phyloP scores from a whole-genome alignment of 73 alveolate species.

The Uronychia setigera region DNA sequence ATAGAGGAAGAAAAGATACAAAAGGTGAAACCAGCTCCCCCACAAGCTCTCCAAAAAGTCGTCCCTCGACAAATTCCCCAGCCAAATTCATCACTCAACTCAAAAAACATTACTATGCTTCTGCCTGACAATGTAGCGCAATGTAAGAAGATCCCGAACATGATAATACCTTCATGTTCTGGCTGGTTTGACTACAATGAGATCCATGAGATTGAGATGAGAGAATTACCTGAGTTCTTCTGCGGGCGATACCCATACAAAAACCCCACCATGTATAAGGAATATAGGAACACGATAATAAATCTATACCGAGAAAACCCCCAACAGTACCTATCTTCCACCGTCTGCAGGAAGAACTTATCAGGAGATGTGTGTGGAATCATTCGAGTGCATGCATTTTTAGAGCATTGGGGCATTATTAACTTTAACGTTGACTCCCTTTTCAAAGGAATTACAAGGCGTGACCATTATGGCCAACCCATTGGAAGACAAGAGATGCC shows the following conservation, averaged over 20 bases:
- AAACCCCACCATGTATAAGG: slow-evolving; percentile 94
- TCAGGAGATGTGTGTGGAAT: slow-evolving; percentile 98
- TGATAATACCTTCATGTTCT: slow-evolving; percentile 81
- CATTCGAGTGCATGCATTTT: slow-evolving; percentile 93
- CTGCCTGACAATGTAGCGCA: not conserved
- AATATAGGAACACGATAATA: slow-evolving; percentile 95
- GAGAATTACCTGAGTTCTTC: slow-evolving; percentile 95
- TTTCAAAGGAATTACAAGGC: slow-evolving; percentile 70
- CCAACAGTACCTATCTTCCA: slow-evolving; percentile 86
- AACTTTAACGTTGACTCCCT: slow-evolving; percentile 97
- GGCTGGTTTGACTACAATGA: slow-evolving; percentile 93
- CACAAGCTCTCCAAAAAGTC: too few species aligned
- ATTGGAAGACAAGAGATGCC: not conserved
- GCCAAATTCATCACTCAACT: not conserved
- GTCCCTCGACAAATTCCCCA: not conserved
- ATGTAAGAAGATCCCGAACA: not conserved
- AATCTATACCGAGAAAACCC: slow-evolving; percentile 93
- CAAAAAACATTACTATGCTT: not conserved
- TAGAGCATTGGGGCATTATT: slow-evolving; percentile 97
- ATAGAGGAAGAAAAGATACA: not conserved
- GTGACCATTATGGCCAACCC: slow-evolving; percentile 2
- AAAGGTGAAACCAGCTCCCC: too few species aligned
- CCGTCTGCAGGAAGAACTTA: slow-evolving; percentile 96
- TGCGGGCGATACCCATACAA: slow-evolving; percentile 94
- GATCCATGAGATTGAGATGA: slow-evolving; percentile 94